Evolutionary conservation across 352 stramenopile species (phyloP).

Genomic region (Phytopythium ostracodes): DNA sequence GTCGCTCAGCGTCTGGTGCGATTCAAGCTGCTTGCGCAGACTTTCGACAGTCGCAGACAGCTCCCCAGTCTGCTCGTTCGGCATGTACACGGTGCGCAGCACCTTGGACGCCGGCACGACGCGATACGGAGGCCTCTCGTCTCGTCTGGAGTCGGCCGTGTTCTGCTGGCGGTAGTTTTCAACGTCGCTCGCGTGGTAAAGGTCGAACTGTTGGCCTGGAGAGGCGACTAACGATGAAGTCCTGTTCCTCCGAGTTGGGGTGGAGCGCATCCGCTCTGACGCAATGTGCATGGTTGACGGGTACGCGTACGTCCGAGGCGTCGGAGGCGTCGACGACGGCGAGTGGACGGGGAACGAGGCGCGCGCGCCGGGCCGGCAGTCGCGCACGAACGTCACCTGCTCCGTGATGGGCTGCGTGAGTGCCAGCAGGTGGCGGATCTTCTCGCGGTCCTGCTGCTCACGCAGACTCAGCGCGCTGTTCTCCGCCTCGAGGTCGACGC

Average conservation of each 20-base stretch:
- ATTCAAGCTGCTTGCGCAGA: constrained; percentile 55
- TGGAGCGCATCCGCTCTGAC: constrained; percentile 37
- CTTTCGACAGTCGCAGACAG: constrained; percentile 48
- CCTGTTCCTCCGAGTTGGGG: constrained; percentile 12
- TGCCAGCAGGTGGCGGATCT: constrained; percentile 79
- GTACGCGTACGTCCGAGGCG: constrained; percentile 48
- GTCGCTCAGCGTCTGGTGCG: constrained; percentile 49
- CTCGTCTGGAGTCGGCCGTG: not conserved
- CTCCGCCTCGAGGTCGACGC: constrained; percentile 57
- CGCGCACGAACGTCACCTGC: constrained; percentile 70
- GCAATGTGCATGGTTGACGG: constrained; percentile 74
- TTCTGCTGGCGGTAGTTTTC: constrained; percentile 13
- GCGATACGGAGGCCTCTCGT: constrained; percentile 11
- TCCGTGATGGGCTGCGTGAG: constrained; percentile 82
- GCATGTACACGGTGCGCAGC: constrained; percentile 76
- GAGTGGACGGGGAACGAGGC: constrained; percentile 40
- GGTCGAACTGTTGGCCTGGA: not conserved
- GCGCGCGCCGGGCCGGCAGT: constrained; percentile 56
- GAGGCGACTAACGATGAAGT: not conserved
- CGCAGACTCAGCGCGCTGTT: constrained; percentile 71
- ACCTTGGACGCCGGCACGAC: constrained; percentile 30
- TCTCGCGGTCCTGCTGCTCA: constrained; percentile 64
- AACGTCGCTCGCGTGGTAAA: too few species aligned
- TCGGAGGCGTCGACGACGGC: constrained; percentile 3
- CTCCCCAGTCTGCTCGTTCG: constrained; percentile 54